These are phyloP conservation scores for Aurinia saxatilis DNA, from an alignment of 345 rosid species.

Conservation along the genomic window DNA sequence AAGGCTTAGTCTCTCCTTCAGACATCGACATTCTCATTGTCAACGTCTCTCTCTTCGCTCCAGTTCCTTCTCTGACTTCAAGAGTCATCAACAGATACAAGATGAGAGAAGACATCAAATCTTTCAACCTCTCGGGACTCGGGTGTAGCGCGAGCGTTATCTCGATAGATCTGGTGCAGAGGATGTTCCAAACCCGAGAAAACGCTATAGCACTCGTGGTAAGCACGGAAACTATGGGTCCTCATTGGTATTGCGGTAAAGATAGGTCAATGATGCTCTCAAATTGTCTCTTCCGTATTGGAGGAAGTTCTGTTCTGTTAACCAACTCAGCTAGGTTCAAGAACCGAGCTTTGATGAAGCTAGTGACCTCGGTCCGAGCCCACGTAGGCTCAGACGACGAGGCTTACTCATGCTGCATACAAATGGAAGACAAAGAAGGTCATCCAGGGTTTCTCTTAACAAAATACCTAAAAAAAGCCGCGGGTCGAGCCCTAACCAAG, in stretches of 20 bases:
- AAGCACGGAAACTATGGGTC: slow-evolving; percentile 63
- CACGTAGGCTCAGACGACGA: slow-evolving; percentile 54
- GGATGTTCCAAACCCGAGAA: slow-evolving; percentile 37
- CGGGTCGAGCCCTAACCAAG: slow-evolving; percentile 35
- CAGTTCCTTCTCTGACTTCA: slow-evolving; percentile 57
- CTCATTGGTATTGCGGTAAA: slow-evolving; percentile 67
- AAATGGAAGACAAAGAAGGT: slow-evolving; percentile 28
- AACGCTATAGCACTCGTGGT: slow-evolving; percentile 56
- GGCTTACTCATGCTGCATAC: slow-evolving; percentile 53
- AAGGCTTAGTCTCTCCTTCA: slow-evolving; percentile 37
- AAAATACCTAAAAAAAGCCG: slow-evolving; percentile 24
- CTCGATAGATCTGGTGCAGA: slow-evolving; percentile 33
- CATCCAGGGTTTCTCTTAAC: slow-evolving; percentile 30
- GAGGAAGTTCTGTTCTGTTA: slow-evolving; percentile 68
- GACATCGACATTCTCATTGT: slow-evolving; percentile 57
- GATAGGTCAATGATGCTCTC: slow-evolving; percentile 79
- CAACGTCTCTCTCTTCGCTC: slow-evolving; percentile 58
- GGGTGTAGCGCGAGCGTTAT: slow-evolving; percentile 61
- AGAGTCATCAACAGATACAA: slow-evolving; percentile 57
- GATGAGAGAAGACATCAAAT: slow-evolving; percentile 54
- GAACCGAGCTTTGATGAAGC: slow-evolving; percentile 41
- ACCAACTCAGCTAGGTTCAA: slow-evolving; percentile 46
- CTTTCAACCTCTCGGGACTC: slow-evolving; percentile 63
- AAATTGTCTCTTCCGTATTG: slow-evolving; percentile 59
- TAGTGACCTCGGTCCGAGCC: slow-evolving; percentile 37